A percentile compares a stretch with the other conserved stretches of the same genome.
Conservation (phyloP, 495 filamentous ascomycete species). For the Friedmanniomyces simplex region DNA sequence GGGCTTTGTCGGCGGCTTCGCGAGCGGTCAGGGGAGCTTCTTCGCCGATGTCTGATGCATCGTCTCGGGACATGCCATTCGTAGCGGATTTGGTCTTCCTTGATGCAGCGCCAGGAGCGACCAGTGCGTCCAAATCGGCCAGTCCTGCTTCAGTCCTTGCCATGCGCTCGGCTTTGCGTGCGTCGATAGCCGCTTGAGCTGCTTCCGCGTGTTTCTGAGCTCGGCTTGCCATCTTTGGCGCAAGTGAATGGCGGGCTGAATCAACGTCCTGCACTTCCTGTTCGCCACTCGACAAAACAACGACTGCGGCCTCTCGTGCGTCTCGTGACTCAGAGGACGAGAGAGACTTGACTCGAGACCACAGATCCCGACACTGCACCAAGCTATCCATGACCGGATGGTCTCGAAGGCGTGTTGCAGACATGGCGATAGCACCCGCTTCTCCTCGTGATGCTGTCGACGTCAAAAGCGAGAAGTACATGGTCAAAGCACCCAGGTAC, state of each 20-base stretch:
- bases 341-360: conserved; percentile 50
- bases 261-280: background rate
- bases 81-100: conserved; percentile 28
- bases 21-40: conserved; percentile 48
- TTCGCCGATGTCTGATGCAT: conserved; percentile 50
- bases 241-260: background rate
- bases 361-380: conserved; percentile 67
- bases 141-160: conserved; percentile 58
- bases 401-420: conserved; percentile 65
- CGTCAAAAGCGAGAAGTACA: conserved; percentile 88
- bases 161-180: conserved; percentile 45
- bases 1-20: conserved; percentile 72
- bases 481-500: conserved; percentile 73
- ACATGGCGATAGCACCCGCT: conserved; percentile 39
- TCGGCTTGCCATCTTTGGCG: conserved; percentile 38
- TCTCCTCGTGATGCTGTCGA: conserved; percentile 49
- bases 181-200: conserved; percentile 43
- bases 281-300: background rate
- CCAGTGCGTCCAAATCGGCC: conserved; percentile 41
- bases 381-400: conserved; percentile 83
- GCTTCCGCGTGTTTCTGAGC: conserved; percentile 41
- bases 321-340: conserved; percentile 27
- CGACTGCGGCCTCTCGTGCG: background rate
- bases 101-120: conserved; percentile 25
- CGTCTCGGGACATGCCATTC: conserved; percentile 15